Conservation (phyloP, 225 moss, liverwort and hornwort genomes). For the Takakia lepidozioides region DNA sequence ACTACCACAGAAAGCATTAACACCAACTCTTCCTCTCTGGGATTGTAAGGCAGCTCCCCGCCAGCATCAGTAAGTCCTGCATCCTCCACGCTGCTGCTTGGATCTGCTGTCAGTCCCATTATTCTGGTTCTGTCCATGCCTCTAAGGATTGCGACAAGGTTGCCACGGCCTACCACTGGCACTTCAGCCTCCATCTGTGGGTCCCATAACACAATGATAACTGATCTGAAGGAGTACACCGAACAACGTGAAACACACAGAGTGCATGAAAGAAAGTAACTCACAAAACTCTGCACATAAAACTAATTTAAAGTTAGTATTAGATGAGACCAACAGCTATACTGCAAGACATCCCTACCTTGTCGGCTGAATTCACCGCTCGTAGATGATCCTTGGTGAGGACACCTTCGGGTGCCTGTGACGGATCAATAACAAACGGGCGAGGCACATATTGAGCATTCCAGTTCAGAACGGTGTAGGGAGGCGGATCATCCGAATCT, state of each 20-base stretch:
- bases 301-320: too few relatives aligned
- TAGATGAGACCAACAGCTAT: too few relatives aligned
- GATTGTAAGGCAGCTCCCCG: constrained; percentile 71
- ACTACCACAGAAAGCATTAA: constrained; percentile 57
- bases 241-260: too few relatives aligned
- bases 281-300: too few relatives aligned
- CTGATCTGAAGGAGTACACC: too few relatives aligned
- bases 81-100: constrained; percentile 7
- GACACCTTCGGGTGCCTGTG: constrained; percentile 40
- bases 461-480: constrained; percentile 45
- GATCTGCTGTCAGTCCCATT: constrained; percentile 52
- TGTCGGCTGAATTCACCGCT: too few relatives aligned
- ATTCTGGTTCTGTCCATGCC: constrained; percentile 86
- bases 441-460: constrained; percentile 60
- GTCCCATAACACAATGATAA: too few relatives aligned
- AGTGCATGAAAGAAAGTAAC: too few relatives aligned
- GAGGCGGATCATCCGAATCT: constrained; percentile 58
- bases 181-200: constrained; percentile 30
- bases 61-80: constrained; percentile 49
- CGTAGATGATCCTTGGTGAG: too few relatives aligned
- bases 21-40: constrained; percentile 64
- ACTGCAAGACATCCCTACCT: too few relatives aligned
- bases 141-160: constrained; percentile 43
- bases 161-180: constrained; percentile 42
- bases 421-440: constrained; percentile 67